Conservation (phyloP, 2,329 filamentous ascomycete genomes). For the Fusarium pininemorale region DNA sequence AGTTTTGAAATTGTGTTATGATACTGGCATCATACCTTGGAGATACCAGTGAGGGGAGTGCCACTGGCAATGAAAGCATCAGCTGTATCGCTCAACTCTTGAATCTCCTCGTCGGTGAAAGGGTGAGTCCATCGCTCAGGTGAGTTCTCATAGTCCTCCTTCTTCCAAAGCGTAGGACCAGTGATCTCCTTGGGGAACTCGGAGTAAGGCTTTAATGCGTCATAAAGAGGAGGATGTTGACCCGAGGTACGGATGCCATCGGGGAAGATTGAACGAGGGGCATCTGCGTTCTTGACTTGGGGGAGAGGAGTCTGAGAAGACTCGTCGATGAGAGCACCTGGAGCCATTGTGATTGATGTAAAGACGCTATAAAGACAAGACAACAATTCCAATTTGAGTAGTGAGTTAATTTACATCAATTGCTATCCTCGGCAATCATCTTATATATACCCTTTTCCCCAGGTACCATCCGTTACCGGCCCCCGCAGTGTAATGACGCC, state of each 20-base stretch:
- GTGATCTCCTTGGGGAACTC: conserved; percentile 76
- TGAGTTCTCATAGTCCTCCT: conserved; percentile 69
- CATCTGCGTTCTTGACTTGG: conserved; percentile 38
- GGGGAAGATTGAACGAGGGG: conserved; percentile 50
- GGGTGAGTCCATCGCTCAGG: conserved; percentile 79
- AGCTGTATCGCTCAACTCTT: conserved; percentile 71
- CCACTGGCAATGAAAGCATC: conserved; percentile 74
- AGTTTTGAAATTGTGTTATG: neutral
- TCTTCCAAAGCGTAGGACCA: conserved; percentile 78
- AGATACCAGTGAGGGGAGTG: conserved; percentile 75
- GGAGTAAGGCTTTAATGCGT: conserved; percentile 70
- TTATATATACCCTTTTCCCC: conserved; percentile 21
- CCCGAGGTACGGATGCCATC: conserved; percentile 67
- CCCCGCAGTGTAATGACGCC: conserved; percentile 39
- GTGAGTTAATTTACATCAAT: neutral
- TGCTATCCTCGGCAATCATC: neutral
- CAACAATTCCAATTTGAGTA: neutral
- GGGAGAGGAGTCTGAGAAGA: conserved; percentile 21
- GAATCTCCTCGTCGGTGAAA: conserved; percentile 73
- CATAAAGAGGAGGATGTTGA: conserved; percentile 76
- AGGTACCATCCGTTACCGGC: conserved; percentile 24
- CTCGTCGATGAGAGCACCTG: conserved; percentile 39
- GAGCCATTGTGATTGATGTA: conserved; percentile 32
- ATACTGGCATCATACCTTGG: conserved; percentile 33
- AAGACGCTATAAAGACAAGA: neutral